Conservation (phyloP, 2,329 filamentous ascomycete species). For the Calonectria montana region DNA sequence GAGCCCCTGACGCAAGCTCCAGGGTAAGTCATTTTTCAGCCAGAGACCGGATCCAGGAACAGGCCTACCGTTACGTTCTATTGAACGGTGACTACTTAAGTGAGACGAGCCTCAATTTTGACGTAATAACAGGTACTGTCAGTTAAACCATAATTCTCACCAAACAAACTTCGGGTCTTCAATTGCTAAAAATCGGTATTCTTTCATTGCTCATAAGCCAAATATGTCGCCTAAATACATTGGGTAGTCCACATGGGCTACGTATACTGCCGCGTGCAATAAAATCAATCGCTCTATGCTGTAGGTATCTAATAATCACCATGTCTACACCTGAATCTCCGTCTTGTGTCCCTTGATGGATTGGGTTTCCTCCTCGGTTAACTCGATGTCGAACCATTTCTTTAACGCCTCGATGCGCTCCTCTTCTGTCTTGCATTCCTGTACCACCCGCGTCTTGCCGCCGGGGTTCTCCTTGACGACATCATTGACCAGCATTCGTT, state of each 20-base stretch:
- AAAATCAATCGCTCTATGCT: neutral
- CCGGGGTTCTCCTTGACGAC: slow-evolving; percentile 65
- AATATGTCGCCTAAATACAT: neutral
- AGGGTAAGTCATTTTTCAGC: slow-evolving; percentile 3
- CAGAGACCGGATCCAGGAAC: neutral
- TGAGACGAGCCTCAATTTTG: neutral
- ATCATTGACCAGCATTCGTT: slow-evolving; percentile 62
- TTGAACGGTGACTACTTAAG: neutral
- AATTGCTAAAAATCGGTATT: neutral
- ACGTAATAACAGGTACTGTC: neutral
- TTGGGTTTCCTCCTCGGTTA: slow-evolving; percentile 61
- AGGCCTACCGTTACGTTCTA: neutral
- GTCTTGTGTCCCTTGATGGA: slow-evolving; percentile 63
- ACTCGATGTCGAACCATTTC: slow-evolving; percentile 63
- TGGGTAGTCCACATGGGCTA: neutral
- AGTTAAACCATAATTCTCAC: neutral
- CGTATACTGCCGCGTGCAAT: neutral
- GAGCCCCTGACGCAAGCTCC: neutral
- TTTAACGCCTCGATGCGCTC: slow-evolving; percentile 64
- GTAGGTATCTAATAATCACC: neutral
- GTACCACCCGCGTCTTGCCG: slow-evolving; percentile 61
- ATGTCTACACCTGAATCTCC: slow-evolving; percentile 51
- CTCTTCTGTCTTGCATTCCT: slow-evolving; percentile 60
- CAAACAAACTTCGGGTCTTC: too few species aligned
- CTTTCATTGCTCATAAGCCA: neutral